Conservation (phyloP, 2,329 filamentous ascomycete species). For the Botryosphaeria dothidea region DNA sequence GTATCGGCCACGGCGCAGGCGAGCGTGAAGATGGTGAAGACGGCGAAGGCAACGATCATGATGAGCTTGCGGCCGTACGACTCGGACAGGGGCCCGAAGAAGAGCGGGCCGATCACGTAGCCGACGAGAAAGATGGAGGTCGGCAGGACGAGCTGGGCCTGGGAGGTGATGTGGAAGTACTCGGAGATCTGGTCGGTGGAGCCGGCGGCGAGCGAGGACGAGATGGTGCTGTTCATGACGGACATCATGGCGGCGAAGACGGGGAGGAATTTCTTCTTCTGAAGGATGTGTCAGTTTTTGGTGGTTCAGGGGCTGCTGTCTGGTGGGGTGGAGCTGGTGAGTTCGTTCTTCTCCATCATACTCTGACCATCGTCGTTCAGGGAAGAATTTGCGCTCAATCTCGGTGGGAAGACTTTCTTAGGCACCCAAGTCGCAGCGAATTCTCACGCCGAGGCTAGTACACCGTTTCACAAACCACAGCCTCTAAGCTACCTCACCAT, state of each 20-base stretch:
- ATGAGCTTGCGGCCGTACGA: constrained; percentile 47
- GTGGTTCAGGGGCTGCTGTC: too few species aligned
- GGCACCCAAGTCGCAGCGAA: too few species aligned
- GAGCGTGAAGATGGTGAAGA: constrained; percentile 48
- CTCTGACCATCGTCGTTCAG: too few species aligned
- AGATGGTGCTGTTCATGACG: constrained; percentile 69
- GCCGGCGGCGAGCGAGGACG: constrained; percentile 65
- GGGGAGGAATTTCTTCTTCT: constrained; percentile 58
- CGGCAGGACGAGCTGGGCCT: constrained; percentile 47
- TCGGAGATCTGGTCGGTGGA: constrained; percentile 59
- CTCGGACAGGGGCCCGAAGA: constrained; percentile 48
- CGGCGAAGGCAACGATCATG: constrained; percentile 53
- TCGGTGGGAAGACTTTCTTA: too few species aligned
- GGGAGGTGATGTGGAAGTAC: constrained; percentile 57
- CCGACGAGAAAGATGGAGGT: constrained; percentile 54
- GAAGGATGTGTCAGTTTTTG: not conserved
- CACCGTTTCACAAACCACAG: too few species aligned
- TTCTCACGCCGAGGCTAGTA: too few species aligned
- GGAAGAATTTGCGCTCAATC: too few species aligned
- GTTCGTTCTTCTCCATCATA: too few species aligned
- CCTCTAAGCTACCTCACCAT: too few species aligned
- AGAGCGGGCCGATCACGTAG: constrained; percentile 46
- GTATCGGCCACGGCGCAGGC: constrained; percentile 46
- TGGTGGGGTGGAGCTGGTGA: too few species aligned
- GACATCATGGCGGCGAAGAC: constrained; percentile 57